Base-by-base conservation (phyloP, 2,329 filamentous ascomycete genomes). In the Coniochaeta pulveracea region DNA sequence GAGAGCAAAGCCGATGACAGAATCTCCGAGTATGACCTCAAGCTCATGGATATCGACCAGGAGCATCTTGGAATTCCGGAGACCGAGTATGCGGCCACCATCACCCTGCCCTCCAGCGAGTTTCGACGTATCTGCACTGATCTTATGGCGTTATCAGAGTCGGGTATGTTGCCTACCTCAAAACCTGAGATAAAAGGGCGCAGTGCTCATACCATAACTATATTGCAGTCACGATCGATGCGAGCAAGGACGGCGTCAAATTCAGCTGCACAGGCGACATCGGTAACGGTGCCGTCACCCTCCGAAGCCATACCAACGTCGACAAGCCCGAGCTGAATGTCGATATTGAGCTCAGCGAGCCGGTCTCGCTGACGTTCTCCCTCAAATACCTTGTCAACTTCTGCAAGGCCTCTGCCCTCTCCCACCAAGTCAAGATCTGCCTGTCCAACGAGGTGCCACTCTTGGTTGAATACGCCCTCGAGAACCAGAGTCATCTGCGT, bases 21-120 rank as follows among this genome's bases (percentile, higher is more conserved):
- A 46, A 75, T 98, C 55, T 93, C 85, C 73, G 93, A 98, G 69
- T 98, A 98, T 60, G 91, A 98, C 61, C 83, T 98, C 63, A 98
- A 98, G 73, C 78, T 98, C 57, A 98, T 98, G 91, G 91, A 98
- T 58, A 98, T 98, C 59, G 91, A 98, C 63, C 93, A 98, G 67
- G 91, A 98, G 72, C 91, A 98, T 60, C 67, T 98, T 61, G 91
- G 91, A 42, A 98, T 98, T 49, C 91, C 91, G 11, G 89, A 98
- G 50, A 98, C 93, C n/a, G 91, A 98, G 52, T 98, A 98, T 55
- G 82, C 86, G 24, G 83, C 91, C 30, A 91, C 83, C 12, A 84
- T 98, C 43, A 68, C 73, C 35, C 86, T 98, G 85, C 89, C 91
- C 10, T 76, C 83, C 21, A 57, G 67, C 30, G 91, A 98, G 63